Evolutionary conservation across 1,284 basidiomycete species (phyloP), one percentile per base, ranked within the genome.

Genomic region (Exobasidium cylindrosporum): DNA sequence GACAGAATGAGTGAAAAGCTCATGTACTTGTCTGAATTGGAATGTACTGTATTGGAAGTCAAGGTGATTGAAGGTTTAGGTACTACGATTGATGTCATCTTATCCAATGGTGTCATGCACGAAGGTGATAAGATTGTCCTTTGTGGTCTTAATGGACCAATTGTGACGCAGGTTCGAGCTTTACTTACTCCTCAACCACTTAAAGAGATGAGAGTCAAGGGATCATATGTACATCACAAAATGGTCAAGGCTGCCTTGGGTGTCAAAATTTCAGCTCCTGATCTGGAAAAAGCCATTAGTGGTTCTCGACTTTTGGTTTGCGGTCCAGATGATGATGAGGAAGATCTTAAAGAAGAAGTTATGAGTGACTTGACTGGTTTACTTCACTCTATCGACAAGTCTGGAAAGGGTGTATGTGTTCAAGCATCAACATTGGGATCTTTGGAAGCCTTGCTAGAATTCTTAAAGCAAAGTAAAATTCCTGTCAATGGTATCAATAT

Each of bases 41-140:
- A 97, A 83, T 97, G 94, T 81, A 99, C 96, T n/a, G 93, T 99
- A 24, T 86, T 99, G 60, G 96, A 98, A 82, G 96, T 98, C 81
- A 99, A 99, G 85, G 91, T 97, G 67, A 89, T 98, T 74, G 96
- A 99, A 82, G 96, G 96, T 80, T 84, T 98, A 57, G 96, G 96
- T 53, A 98, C 95, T 44, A 98, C 96, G 1, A 94, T 98, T 74
- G 96, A 98, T 83, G 93, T 98, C 32, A 89, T 98, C 17, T 84
- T 98, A 61, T 94, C 92, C 35, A 99, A 99, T 81, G 96, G 96
- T 81, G 88, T 93, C 67, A 83, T 98, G 76, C 86, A 83, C 63
- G 96, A 98, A 81, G 89, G 95, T 24, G 96, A 98, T 82, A 89
- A 85, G 81, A 96, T 99, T 67, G 94, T 99, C 7, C 85, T 99